phyloP scores from a whole-genome alignment of 345 rosid genomes.

The Eutrema heterophyllum region DNA sequence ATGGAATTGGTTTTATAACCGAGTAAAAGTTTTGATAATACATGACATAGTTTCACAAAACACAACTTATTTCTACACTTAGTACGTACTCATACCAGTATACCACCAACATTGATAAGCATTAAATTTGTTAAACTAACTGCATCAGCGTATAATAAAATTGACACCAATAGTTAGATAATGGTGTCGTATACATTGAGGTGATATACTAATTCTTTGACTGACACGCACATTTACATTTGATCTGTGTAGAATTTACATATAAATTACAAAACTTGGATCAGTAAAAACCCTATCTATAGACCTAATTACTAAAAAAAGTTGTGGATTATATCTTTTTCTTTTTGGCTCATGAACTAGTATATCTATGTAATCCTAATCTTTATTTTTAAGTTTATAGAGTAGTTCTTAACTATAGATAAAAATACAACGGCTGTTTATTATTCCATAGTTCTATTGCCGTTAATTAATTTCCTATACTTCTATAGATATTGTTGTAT shows the following conservation, averaged over 20 bases:
- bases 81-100: neutral
- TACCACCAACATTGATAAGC: neutral
- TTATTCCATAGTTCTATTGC: neutral
- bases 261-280: slow-evolving; percentile 20
- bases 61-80: neutral
- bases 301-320: neutral
- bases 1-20: neutral
- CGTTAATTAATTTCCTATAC: neutral
- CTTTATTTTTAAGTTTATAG: neutral
- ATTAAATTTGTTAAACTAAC: neutral
- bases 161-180: neutral
- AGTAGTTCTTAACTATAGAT: neutral
- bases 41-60: neutral
- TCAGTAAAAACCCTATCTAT: slow-evolving; percentile 14
- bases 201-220: neutral
- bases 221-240: neutral
- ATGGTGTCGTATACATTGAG: neutral
- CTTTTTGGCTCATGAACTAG: neutral
- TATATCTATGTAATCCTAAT: neutral
- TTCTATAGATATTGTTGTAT: neutral
- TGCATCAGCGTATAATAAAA: neutral
- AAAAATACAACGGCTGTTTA: neutral
- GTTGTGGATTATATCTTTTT: too few relatives aligned
- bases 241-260: neutral
- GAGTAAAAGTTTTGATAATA: neutral